phyloP scores from a whole-genome alignment of 805 yeast genomes.

The Candida quercuum region DNA sequence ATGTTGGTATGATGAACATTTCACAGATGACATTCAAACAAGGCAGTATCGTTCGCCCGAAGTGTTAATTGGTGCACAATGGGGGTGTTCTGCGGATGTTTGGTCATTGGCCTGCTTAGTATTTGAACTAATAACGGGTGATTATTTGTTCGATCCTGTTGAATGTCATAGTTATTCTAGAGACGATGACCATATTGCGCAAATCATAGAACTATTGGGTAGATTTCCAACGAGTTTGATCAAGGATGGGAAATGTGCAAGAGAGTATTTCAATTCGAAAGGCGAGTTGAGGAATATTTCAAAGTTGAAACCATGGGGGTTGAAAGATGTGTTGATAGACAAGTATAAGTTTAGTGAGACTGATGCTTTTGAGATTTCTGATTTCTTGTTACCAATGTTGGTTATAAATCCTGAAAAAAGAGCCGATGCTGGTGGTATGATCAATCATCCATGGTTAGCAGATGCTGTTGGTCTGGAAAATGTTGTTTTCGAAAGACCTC shows the following conservation, averaged over 20 bases:
- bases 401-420: conserved; percentile 70
- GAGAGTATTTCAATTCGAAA: conserved; percentile 57
- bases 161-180: conserved; percentile 71
- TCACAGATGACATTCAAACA: conserved; percentile 64
- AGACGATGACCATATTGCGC: conserved; percentile 96
- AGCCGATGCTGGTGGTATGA: conserved; percentile 95
- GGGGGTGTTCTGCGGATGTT: conserved; percentile 95
- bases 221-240: conserved; percentile 55
- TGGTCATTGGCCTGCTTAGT: conserved; percentile 95
- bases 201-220: conserved; percentile 80
- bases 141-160: conserved; percentile 85
- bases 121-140: conserved; percentile 91
- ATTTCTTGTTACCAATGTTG: conserved; percentile 81
- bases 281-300: conserved; percentile 75
- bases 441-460: conserved; percentile 76
- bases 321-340: conserved; percentile 73
- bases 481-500: conserved; percentile 61
- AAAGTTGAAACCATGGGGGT: conserved; percentile 85
- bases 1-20: conserved; percentile 58
- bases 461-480: conserved; percentile 76
- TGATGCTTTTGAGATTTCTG: conserved; percentile 70
- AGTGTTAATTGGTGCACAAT: conserved; percentile 66
- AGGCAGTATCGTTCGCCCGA: conserved; percentile 85
- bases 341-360: conserved; percentile 70
- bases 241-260: conserved; percentile 54